Conservation (phyloP, 73 alveolate species). For the Diophrys appendiculata region DNA sequence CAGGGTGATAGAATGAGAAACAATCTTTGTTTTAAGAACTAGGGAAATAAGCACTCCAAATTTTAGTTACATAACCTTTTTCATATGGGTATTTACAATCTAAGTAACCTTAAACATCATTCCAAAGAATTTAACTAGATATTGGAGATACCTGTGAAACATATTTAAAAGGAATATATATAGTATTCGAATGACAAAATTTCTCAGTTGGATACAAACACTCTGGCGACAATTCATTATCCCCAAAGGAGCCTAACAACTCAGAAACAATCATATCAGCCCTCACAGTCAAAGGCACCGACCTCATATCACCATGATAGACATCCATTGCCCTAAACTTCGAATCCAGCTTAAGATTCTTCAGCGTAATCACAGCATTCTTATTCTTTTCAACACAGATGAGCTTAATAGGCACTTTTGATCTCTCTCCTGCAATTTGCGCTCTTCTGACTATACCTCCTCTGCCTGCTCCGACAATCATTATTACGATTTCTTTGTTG, state of each 20-base stretch:
- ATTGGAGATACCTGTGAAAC: conserved; percentile 77
- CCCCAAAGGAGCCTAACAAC: conserved; percentile 95
- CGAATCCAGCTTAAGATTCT: conserved; percentile 48
- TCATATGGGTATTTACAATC: conserved; percentile 17
- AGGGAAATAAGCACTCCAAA: conserved; percentile 60
- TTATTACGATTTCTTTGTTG: conserved; percentile 40
- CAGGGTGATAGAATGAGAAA: conserved; percentile 70
- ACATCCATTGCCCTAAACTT: conserved; percentile 60
- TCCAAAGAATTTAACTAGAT: conserved; percentile 71
- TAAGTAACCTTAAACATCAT: conserved; percentile 49
- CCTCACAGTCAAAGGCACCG: conserved; percentile 35
- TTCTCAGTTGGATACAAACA: conserved; percentile 80
- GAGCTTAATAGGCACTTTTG: conserved; percentile 58
- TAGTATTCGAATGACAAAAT: conserved; percentile 69
- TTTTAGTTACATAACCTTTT: conserved; percentile 61
- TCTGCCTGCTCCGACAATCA: conserved; percentile 96
- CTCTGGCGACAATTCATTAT: conserved; percentile 94
- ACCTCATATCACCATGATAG: conserved; percentile 78
- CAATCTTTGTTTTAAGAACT: conserved; percentile 58
- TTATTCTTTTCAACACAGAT: conserved; percentile 83
- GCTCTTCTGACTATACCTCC: conserved; percentile 93
- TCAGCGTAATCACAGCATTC: conserved; percentile 76
- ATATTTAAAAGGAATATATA: conserved; percentile 74
- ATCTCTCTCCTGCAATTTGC: conserved; percentile 63
- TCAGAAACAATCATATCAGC: conserved; percentile 91